phyloP scores from a whole-genome alignment of 176 grass and related monocot species.

The Aegilops speltoides region DNA sequence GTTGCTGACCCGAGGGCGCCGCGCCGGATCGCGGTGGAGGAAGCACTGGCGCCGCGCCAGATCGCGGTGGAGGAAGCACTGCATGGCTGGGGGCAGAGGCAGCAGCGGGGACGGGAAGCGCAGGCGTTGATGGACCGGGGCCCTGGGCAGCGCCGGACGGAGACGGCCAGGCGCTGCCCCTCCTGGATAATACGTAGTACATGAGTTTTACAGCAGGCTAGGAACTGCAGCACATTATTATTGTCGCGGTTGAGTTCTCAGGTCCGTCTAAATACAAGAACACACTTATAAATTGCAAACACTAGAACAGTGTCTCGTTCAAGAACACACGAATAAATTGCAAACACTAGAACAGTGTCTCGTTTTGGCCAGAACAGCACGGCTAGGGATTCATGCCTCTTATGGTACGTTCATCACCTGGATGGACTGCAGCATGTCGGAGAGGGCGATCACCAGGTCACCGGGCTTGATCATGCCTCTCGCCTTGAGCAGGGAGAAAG shows the following conservation, averaged over 20 bases:
- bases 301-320: background rate
- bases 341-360: background rate
- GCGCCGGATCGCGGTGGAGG: too few species aligned
- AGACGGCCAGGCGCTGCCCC: too few species aligned
- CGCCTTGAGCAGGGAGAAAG: slow-evolving; percentile 90
- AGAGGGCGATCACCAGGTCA: slow-evolving; percentile 88
- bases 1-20: too few species aligned
- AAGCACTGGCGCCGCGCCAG: too few species aligned
- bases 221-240: slow-evolving; percentile 30
- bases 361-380: background rate
- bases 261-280: slow-evolving; percentile 12
- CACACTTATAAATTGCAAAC: background rate
- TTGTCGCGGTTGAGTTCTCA: background rate
- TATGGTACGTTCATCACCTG: slow-evolving; percentile 98
- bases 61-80: too few species aligned
- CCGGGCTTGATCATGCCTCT: slow-evolving; percentile 92
- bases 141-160: too few species aligned
- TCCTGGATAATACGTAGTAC: background rate
- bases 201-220: slow-evolving; percentile 15
- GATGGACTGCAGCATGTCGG: slow-evolving; percentile 96
- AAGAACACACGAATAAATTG: background rate
- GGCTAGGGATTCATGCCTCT: background rate
- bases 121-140: too few species aligned
- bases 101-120: too few species aligned
- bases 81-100: too few species aligned